phyloP scores from a whole-genome alignment of 2,329 filamentous ascomycete genomes.

The Shiraia bambusicola region DNA sequence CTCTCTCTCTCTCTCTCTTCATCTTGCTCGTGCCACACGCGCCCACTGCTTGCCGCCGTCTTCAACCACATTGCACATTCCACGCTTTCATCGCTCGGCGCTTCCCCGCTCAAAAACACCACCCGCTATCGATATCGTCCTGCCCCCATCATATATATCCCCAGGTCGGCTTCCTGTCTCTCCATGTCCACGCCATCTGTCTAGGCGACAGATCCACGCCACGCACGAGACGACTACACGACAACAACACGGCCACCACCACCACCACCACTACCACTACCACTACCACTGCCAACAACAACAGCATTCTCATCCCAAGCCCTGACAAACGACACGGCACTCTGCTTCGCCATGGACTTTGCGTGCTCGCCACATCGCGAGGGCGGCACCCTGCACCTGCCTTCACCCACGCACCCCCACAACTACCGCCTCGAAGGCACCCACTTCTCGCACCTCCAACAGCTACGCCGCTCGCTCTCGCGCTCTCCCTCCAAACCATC shows the following conservation, averaged over 20 bases:
- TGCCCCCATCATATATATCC: background rate
- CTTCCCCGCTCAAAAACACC: conserved; percentile 10
- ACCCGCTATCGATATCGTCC: background rate
- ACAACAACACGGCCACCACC: conserved; percentile 6
- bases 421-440: conserved; percentile 76
- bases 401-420: conserved; percentile 72
- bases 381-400: conserved; percentile 79
- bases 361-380: conserved; percentile 54
- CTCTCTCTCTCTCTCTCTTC: no score
- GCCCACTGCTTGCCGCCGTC: no score
- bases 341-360: conserved; percentile 47
- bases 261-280: conserved; percentile 12
- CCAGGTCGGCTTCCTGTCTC: conserved; percentile 3
- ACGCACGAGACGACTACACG: conserved; percentile 5
- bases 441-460: conserved; percentile 72
- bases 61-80: conserved; percentile 15
- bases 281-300: conserved; percentile 3
- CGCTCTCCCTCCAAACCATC: conserved; percentile 84
- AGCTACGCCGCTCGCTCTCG: conserved; percentile 83
- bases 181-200: no score
- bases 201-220: no score
- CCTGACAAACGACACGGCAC: conserved; percentile 4
- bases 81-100: conserved; percentile 32
- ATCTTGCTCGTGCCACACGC: no score
- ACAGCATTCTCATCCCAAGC: conserved; percentile 1